These are phyloP conservation scores for Fusarium robinianum DNA, from an alignment of 2,329 filamentous ascomycete genomes.

Conservation along the genomic window DNA sequence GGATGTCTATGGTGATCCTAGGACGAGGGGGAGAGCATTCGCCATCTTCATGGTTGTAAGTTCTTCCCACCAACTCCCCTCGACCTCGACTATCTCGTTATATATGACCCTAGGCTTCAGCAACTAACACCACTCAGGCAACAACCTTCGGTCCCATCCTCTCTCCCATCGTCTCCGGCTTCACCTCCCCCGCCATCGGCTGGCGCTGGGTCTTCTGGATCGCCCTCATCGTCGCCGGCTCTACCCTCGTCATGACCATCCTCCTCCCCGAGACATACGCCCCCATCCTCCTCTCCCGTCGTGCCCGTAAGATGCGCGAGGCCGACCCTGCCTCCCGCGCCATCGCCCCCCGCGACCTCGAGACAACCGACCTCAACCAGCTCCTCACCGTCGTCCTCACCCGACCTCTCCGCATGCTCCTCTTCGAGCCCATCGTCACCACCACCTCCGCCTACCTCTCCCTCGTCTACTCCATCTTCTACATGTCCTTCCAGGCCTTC, in stretches of 20 bases:
- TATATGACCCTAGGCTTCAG: not conserved
- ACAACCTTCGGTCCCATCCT: slow-evolving; percentile 70
- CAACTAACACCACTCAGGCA: slow-evolving; percentile 42
- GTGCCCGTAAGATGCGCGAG: slow-evolving; percentile 62
- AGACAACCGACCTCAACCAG: slow-evolving; percentile 60
- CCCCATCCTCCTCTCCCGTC: slow-evolving; percentile 59
- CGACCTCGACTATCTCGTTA: not conserved
- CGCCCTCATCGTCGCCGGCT: slow-evolving; percentile 68
- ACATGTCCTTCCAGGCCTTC: slow-evolving; percentile 78
- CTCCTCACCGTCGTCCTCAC: slow-evolving; percentile 72
- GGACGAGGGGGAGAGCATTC: slow-evolving; percentile 62
- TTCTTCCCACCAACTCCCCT: slow-evolving; percentile 1
- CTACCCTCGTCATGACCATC: slow-evolving; percentile 62
- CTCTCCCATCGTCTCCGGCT: slow-evolving; percentile 68
- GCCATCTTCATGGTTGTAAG: slow-evolving; percentile 66
- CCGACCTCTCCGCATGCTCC: slow-evolving; percentile 72
- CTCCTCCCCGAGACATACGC: slow-evolving; percentile 68
- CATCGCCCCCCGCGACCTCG: slow-evolving; percentile 66
- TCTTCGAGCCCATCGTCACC: slow-evolving; percentile 73
- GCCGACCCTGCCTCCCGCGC: slow-evolving; percentile 56
- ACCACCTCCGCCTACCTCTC: slow-evolving; percentile 73
- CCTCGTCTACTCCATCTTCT: slow-evolving; percentile 67
- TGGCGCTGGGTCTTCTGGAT: slow-evolving; percentile 77
- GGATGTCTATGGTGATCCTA: slow-evolving; percentile 62
- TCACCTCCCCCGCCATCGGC: slow-evolving; percentile 58